Evolutionary conservation across 2,329 filamentous ascomycete genomes (phyloP), one percentile per base, ranked within the genome.

Genomic region (Pleoardoris graminearum): DNA sequence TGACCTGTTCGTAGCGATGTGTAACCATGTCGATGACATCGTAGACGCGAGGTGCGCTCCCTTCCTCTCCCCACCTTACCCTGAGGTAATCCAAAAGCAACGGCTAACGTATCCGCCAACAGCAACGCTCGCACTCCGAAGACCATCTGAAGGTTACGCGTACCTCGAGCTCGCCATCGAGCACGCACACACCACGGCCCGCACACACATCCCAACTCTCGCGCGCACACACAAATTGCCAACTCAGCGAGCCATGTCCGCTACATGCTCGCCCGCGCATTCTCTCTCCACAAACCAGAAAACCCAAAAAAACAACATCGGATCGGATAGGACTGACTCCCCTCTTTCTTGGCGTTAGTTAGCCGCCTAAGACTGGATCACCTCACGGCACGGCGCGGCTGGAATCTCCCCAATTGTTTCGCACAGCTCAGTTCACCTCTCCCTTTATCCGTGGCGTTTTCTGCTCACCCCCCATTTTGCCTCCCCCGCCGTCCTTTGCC

Each of bases 1-100:
- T 80, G 92, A 97, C 82, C 82, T 97, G 77, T 97, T 97, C 76
- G 92, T 97, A 73, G 92, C 92, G 69, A 90, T 97, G 88, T 96
- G 91, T 82, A 97, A 96, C 79, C 92, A 96, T 80, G 88, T 97
- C 71, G 92, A 97, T 83, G 92, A 97, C 77, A 86, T 97, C 78
- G 88, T 90, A 78, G 91, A 94, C 74, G 86, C 90, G 76, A 88
- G 84, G 84, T 72, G 60, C 69, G 68, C 67, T 27, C 25, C 52
- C 53, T 38, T 36, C 50, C 17, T 47, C 21, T 35, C 35, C 49
- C 45, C 22, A 45, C 23, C 48, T 21, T 37, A 14, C 7, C 6
- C 7, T 7, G 19, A 4, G 22, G 23, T 45, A 14, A 46, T 19
- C 1, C 27, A 21, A 36, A 21, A 7, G 19, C 10, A 22, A 12